phyloP scores from a whole-genome alignment of 2,329 filamentous ascomycete species.

The Aspergillus fructus region DNA sequence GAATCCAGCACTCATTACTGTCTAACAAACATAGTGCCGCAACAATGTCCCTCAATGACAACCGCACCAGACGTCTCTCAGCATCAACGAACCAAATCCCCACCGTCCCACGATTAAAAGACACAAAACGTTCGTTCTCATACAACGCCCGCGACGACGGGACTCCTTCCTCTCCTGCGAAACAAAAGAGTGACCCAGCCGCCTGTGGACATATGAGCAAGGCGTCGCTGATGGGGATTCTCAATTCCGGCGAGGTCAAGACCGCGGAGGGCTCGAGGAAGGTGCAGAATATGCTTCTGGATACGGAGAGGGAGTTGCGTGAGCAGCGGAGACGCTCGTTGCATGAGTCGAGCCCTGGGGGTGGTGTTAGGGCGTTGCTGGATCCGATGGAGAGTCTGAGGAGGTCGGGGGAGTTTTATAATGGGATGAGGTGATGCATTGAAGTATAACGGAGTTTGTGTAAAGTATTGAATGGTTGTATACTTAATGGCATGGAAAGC shows the following conservation, averaged over 20 bases:
- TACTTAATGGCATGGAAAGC: no score
- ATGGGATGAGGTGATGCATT: no score
- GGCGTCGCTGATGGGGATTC: slow-evolving; percentile 59
- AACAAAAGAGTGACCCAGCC: neutral
- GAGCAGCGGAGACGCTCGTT: slow-evolving; percentile 9
- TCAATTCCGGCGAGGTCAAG: slow-evolving; percentile 60
- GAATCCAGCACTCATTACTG: neutral
- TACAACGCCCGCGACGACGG: neutral
- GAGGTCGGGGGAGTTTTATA: no score
- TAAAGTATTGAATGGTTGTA: no score
- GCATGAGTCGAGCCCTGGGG: no score
- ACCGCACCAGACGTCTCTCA: neutral
- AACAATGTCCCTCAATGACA: neutral
- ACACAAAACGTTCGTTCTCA: neutral
- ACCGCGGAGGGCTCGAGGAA: slow-evolving; percentile 53
- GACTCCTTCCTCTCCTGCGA: neutral
- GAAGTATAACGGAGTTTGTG: no score
- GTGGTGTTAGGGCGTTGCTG: no score
- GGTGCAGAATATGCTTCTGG: slow-evolving; percentile 59
- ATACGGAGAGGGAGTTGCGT: slow-evolving; percentile 58
- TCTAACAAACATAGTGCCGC: neutral
- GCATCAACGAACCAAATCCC: neutral
- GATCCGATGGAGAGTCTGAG: no score
- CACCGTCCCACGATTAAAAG: neutral
- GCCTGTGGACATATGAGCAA: slow-evolving; percentile 45